Evolutionary conservation across 495 filamentous ascomycete species (phyloP).

Genomic region (Tirmania nivea): DNA sequence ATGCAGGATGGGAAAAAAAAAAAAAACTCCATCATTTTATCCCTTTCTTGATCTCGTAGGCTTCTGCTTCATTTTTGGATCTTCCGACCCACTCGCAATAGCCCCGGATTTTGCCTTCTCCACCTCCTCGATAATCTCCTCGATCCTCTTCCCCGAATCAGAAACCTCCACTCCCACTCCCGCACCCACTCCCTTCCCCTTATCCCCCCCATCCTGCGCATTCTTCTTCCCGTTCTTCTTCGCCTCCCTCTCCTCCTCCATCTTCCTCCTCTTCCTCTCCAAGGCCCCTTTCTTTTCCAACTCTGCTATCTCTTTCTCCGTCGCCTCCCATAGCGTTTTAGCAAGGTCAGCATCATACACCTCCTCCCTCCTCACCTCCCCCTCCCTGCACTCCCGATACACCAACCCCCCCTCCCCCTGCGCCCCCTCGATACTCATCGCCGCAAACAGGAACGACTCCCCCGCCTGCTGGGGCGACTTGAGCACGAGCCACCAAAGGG

Average conservation of each 20-base stretch:
- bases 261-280: slow-evolving; percentile 41
- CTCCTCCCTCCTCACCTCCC: slow-evolving; percentile 38
- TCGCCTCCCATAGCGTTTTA: slow-evolving; percentile 69
- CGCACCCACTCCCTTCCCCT: slow-evolving; percentile 21
- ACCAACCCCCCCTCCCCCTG: slow-evolving; percentile 43
- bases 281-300: slow-evolving; percentile 63
- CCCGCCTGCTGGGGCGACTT: slow-evolving; percentile 66
- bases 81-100: too few relatives aligned
- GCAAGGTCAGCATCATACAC: slow-evolving; percentile 57
- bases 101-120: background rate
- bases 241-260: slow-evolving; percentile 21
- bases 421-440: slow-evolving; percentile 52
- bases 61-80: too few relatives aligned
- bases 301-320: slow-evolving; percentile 62
- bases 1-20: too few relatives aligned
- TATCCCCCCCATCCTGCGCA: slow-evolving; percentile 20
- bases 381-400: slow-evolving; percentile 71
- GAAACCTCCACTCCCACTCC: slow-evolving; percentile 22
- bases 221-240: slow-evolving; percentile 24
- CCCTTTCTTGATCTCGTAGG: too few relatives aligned
- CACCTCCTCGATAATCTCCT: slow-evolving; percentile 13
- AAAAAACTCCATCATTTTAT: too few relatives aligned
- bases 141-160: slow-evolving; percentile 23
- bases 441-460: slow-evolving; percentile 65
- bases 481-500: slow-evolving; percentile 65